A percentile compares a stretch with the other conserved stretches of the same genome.
Evolutionary conservation across 768 basidiomycete species (phyloP).

Genomic region (Boletus rubroflammeus): DNA sequence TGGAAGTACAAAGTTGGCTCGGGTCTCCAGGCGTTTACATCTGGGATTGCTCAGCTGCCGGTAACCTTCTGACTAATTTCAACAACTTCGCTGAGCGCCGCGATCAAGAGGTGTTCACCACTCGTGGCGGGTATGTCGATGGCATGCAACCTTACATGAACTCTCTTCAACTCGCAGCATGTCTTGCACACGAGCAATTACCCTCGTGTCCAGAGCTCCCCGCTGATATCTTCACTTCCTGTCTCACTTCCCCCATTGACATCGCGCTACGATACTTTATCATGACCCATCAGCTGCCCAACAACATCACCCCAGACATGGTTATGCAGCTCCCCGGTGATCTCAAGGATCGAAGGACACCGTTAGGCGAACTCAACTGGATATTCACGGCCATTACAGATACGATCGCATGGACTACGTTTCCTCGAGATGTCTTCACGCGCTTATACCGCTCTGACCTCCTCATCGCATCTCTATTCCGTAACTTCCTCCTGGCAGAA

Average conservation of each 20-base stretch:
- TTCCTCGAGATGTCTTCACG: constrained; percentile 90
- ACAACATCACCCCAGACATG: constrained; percentile 81
- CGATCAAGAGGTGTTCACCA: constrained; percentile 59
- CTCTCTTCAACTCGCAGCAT: constrained; percentile 93
- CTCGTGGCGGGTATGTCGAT: constrained; percentile 57
- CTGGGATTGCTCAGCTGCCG: constrained; percentile 99
- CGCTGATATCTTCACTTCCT: constrained; percentile 96
- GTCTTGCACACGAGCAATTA: constrained; percentile 84
- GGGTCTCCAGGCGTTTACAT: constrained; percentile 96
- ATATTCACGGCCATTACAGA: constrained; percentile 99
- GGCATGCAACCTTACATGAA: constrained; percentile 71
- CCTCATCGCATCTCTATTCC: constrained; percentile 92
- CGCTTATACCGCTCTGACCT: constrained; percentile 93
- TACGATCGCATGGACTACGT: constrained; percentile 98
- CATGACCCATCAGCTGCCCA: constrained; percentile 83
- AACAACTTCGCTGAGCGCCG: constrained; percentile 72
- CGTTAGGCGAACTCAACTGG: constrained; percentile 98
- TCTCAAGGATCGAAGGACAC: constrained; percentile 92
- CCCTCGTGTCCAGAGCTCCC: constrained; percentile 96
- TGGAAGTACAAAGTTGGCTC: constrained; percentile 91
- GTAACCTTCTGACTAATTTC: constrained; percentile 88
- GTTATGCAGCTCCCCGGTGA: constrained; percentile 95
- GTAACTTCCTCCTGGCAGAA: constrained; percentile 96
- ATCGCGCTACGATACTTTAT: constrained; percentile 93
- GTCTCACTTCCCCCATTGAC: constrained; percentile 96